phyloP scores from a whole-genome alignment of 2,329 filamentous ascomycete genomes.

The Diplodia sapinea region DNA sequence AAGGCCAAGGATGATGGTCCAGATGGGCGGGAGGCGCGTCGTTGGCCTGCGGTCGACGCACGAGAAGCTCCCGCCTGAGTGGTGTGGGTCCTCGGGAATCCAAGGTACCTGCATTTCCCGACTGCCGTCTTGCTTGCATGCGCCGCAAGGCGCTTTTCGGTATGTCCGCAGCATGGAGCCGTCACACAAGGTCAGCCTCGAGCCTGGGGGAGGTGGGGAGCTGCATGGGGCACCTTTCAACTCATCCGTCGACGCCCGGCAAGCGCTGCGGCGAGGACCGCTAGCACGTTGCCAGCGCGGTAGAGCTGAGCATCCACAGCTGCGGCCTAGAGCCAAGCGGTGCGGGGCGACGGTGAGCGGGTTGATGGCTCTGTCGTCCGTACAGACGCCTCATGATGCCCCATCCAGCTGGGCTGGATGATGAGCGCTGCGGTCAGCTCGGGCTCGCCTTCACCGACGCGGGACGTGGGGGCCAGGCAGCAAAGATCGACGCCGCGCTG shows the following conservation, averaged over 20 bases:
- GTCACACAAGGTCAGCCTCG: conserved; percentile 4
- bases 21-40: neutral
- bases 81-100: conserved; percentile 17
- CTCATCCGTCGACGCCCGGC: neutral
- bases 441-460: conserved; percentile 27
- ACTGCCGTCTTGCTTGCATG: conserved; percentile 23
- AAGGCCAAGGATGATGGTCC: conserved; percentile 2
- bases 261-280: neutral
- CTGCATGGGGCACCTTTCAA: neutral
- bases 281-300: neutral
- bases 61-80: conserved; percentile 23
- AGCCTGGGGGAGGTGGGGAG: no score
- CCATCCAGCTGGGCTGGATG: conserved; percentile 10
- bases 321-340: conserved; percentile 16
- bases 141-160: conserved; percentile 19
- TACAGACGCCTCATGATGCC: conserved; percentile 19
- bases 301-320: neutral
- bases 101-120: conserved; percentile 25
- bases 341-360: neutral
- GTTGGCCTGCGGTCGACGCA: conserved; percentile 19
- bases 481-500: conserved; percentile 5
- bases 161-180: conserved; percentile 13
- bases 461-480: conserved; percentile 20
- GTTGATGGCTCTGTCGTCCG: neutral
- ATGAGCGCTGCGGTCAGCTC: conserved; percentile 24